Conservation (phyloP, 139 green algal genomes). For the Chlorella ohadii region DNA sequence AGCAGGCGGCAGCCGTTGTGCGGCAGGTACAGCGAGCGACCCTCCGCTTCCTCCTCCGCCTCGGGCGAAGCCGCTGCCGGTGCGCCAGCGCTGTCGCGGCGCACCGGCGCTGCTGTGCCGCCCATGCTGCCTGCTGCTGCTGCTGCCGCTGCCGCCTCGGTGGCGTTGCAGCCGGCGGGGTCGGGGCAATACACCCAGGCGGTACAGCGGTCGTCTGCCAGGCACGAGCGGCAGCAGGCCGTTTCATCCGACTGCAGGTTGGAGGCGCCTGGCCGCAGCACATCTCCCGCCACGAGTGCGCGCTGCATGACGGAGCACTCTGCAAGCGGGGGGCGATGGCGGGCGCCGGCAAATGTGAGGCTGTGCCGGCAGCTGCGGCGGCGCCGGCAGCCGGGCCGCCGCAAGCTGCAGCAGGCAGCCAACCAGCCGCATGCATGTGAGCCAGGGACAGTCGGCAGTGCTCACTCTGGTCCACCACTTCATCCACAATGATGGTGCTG, state of each 20-base stretch:
- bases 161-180: not conserved
- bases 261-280: not conserved
- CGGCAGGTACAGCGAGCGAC: not conserved
- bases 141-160: not conserved
- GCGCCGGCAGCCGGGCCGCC: not conserved
- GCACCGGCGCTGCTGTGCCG: too few relatives aligned
- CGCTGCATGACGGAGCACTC: slow-evolving; percentile 16
- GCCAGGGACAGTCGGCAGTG: not conserved
- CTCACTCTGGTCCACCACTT: slow-evolving; percentile 24
- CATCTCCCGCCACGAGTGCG: not conserved
- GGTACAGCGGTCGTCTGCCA: slow-evolving; percentile 2
- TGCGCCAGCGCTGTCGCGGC: too few relatives aligned
- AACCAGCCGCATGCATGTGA: not conserved
- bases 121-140: not conserved
- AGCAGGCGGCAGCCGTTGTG: slow-evolving; percentile 47
- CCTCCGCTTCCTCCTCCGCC: not conserved
- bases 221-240: slow-evolving; percentile 30
- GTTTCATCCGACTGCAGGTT: slow-evolving; percentile 13
- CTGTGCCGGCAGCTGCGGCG: not conserved
- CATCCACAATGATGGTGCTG: slow-evolving; percentile 6
- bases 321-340: not conserved
- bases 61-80: not conserved
- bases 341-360: not conserved
- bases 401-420: not conserved
- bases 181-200: slow-evolving; percentile 28